These are phyloP conservation scores for Cladosporium sp. DNA, from an alignment of 2,329 filamentous ascomycete species.

Conservation along the genomic window DNA sequence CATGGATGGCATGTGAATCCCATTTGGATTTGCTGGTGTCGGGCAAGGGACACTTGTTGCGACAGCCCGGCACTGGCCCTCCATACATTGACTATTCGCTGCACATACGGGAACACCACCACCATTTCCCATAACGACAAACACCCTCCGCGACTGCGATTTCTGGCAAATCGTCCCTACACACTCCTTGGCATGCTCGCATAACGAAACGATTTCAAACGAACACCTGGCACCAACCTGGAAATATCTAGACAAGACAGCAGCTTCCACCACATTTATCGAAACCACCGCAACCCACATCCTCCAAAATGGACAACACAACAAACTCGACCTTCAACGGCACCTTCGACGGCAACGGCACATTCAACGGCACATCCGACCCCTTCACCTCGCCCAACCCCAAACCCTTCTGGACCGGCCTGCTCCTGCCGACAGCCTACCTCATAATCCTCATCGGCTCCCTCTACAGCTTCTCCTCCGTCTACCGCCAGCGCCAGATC, in stretches of 20 bases:
- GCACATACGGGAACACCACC: not conserved
- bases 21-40: not conserved
- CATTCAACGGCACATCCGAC: conserved; percentile 31
- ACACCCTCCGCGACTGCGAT: not conserved
- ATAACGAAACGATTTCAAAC: conserved; percentile 2
- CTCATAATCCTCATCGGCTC: conserved; percentile 83
- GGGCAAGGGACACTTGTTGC: not conserved
- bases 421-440: conserved; percentile 86
- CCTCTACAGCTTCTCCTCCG: conserved; percentile 84
- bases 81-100: not conserved
- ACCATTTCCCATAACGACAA: not conserved
- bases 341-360: conserved; percentile 28
- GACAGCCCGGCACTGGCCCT: not conserved
- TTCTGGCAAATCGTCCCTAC: conserved; percentile 1
- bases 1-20: no score
- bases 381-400: conserved; percentile 25
- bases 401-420: conserved; percentile 67
- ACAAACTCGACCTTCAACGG: conserved; percentile 27
- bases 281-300: not conserved
- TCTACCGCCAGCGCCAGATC: conserved; percentile 91
- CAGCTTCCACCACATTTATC: not conserved
- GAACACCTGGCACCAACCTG: not conserved
- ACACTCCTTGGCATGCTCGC: conserved; percentile 8
- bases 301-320: conserved; percentile 31
- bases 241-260: not conserved